phyloP scores from a whole-genome alignment of 805 yeast genomes.

The Candida sanyiensis region DNA sequence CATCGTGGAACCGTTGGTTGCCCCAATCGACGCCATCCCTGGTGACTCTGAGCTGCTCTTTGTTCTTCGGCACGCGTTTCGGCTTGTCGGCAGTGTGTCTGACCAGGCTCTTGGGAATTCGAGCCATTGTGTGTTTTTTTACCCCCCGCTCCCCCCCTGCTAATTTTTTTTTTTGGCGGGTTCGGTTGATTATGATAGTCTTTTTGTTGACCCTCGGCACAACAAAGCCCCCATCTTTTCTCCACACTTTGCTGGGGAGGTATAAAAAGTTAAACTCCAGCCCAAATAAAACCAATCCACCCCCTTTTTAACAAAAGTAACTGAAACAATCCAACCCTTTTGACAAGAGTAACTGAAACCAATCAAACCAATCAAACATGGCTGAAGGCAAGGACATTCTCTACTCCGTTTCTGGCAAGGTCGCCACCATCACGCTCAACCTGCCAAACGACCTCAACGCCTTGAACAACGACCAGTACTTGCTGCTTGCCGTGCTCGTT shows the following conservation, averaged over 20 bases:
- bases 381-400: slow-evolving; percentile 24
- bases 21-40: neutral
- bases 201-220: slow-evolving; percentile 3
- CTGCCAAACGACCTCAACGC: slow-evolving; percentile 62
- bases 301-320: too few species aligned
- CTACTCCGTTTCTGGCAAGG: slow-evolving; percentile 35
- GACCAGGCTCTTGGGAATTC: slow-evolving; percentile 2
- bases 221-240: neutral
- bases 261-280: neutral
- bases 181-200: neutral
- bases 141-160: neutral
- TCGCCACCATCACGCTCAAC: slow-evolving; percentile 60
- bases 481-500: slow-evolving; percentile 50
- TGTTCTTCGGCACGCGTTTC: neutral
- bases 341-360: too few species aligned
- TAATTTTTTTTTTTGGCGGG: neutral
- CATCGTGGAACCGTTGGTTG: neutral
- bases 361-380: slow-evolving; percentile 10
- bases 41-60: neutral
- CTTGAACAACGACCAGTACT: slow-evolving; percentile 57
- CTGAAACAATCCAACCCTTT: too few species aligned
- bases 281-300: neutral
- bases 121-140: slow-evolving; percentile 1
- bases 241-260: neutral
- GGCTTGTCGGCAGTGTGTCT: neutral